Conservation (phyloP, 768 basidiomycete species). For the Suillus luteus region DNA sequence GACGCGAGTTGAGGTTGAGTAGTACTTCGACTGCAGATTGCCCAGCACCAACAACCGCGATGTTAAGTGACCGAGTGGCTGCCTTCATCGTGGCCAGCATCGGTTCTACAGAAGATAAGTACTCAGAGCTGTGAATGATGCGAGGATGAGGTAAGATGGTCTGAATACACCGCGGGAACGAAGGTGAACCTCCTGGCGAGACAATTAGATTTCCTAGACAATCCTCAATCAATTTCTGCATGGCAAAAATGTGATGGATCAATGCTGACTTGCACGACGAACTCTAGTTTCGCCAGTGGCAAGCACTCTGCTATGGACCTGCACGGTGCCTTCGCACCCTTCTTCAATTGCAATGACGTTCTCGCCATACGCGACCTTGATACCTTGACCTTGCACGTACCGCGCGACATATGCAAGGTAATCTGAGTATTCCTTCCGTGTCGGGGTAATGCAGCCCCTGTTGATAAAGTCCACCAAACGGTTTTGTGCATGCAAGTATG, state of each 20-base stretch:
- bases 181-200: slow-evolving; percentile 50
- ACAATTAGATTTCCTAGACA: slow-evolving; percentile 48
- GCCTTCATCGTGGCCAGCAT: slow-evolving; percentile 35
- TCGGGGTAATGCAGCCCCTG: slow-evolving; percentile 50
- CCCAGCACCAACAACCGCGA: slow-evolving; percentile 50
- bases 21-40: slow-evolving; percentile 52
- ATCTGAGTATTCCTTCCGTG: slow-evolving; percentile 55
- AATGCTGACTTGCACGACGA: slow-evolving; percentile 42
- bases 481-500: slow-evolving; percentile 51
- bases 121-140: slow-evolving; percentile 47
- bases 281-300: slow-evolving; percentile 36
- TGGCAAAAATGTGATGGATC: neutral
- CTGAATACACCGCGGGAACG: slow-evolving; percentile 41
- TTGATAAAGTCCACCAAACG: slow-evolving; percentile 56
- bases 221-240: neutral
- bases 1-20: slow-evolving; percentile 44
- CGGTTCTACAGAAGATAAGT: slow-evolving; percentile 39
- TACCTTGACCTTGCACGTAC: slow-evolving; percentile 44
- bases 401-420: slow-evolving; percentile 55
- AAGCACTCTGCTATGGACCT: slow-evolving; percentile 39
- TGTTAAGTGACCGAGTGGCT: slow-evolving; percentile 32
- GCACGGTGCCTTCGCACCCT: slow-evolving; percentile 36
- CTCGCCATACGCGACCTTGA: slow-evolving; percentile 47
- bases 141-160: slow-evolving; percentile 36
- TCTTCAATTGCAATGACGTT: slow-evolving; percentile 45